Base-by-base conservation (phyloP, 2,329 filamentous ascomycete species). In the Trichoderma guizhouense region DNA sequence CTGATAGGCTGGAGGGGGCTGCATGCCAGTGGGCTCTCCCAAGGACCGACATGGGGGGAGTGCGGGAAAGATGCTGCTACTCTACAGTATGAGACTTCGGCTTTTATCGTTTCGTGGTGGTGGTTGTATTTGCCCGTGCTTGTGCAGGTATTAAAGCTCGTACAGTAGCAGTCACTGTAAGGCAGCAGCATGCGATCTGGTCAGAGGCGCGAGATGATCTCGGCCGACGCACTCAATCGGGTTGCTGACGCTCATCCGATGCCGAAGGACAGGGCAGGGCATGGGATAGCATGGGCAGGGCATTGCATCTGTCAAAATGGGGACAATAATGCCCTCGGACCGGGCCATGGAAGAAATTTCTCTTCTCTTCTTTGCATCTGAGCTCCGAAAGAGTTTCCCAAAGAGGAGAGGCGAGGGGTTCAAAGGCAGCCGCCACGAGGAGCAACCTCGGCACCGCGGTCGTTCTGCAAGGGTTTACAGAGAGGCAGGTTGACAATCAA, bases 181-280 rank as follows among this genome's bases (percentile, higher is more conserved):
- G 53, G 43, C 21, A 57, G 53, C 53, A 26, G 24, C 53, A 30
- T 47, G 43, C 43, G 28, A 57, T 57, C 53, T 57, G 24, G 53
- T 26, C 24, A 24, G 36, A 28, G 26, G 36, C 36, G 57, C n/a
- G 32, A 62, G 57, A 64, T 71, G 61, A 65, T 71, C 69, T 71
- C 60, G 69, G 69, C 69, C 69, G 60, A 71, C 60, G 61, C 61
- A 30, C 69, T 55, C 21, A 55, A 65, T 71, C 34, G 60, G 69
- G 69, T 39, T 69, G 67, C 67, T 69, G 30, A 69, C 36, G 15
- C 28, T 69, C 55, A 51, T 34, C 32, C 57, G 12, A 53, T 51
- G 57, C 66, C 64, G 68, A 34, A 43, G 34, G 34, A 15, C 14
- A 69, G 21, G 36, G 15, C 58, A 58, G 24, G 32, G 34, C 34